These are phyloP conservation scores for Elongisporangium undulatum DNA, from an alignment of 352 stramenopile genomes.

Conservation along the genomic window DNA sequence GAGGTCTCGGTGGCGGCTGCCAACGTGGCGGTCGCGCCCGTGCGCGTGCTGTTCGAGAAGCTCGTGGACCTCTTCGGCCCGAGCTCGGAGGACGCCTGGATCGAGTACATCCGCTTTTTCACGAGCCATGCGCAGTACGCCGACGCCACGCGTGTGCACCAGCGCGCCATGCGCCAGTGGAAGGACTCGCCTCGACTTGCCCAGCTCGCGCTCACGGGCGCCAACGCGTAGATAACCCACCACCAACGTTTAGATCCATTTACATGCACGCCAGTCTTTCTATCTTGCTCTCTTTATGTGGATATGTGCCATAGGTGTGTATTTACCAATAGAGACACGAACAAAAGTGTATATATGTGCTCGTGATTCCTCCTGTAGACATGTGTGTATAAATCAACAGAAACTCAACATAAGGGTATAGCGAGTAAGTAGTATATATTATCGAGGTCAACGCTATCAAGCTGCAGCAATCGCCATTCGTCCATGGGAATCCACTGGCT, in stretches of 20 bases:
- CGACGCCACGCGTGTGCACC: slow-evolving; percentile 64
- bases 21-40: slow-evolving; percentile 28
- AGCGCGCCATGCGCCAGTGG: slow-evolving; percentile 63
- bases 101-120: slow-evolving; percentile 72
- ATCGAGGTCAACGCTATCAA: not conserved
- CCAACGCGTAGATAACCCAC: slow-evolving; percentile 13
- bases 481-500: not conserved
- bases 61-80: slow-evolving; percentile 73
- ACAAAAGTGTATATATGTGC: too few species aligned
- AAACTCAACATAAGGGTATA: not conserved
- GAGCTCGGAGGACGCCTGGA: slow-evolving; percentile 56
- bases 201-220: slow-evolving; percentile 36
- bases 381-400: not conserved
- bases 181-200: slow-evolving; percentile 49
- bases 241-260: not conserved
- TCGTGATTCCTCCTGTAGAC: too few species aligned
- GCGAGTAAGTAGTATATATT: not conserved
- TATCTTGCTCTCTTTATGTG: not conserved
- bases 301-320: not conserved
- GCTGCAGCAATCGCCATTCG: not conserved
- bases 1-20: slow-evolving; percentile 40
- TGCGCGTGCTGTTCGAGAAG: slow-evolving; percentile 78
- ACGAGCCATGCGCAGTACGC: slow-evolving; percentile 25
- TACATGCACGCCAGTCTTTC: not conserved
- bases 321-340: too few species aligned